Evolutionary conservation across 345 rosid genomes (phyloP).

Genomic region (Carallia pectinifolia): DNA sequence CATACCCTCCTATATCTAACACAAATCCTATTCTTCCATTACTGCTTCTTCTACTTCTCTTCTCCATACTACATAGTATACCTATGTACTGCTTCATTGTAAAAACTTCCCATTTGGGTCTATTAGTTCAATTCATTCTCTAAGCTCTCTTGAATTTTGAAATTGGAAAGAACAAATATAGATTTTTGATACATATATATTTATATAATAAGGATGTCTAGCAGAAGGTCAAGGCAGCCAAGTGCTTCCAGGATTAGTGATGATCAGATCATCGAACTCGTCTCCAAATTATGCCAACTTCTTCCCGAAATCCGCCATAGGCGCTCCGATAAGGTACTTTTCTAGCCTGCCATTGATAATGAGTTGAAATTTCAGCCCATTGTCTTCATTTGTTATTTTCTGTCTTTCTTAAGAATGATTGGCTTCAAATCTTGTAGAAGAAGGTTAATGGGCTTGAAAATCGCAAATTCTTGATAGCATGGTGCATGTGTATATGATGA

Average conservation of each 20-base stretch:
- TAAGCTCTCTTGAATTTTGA: background rate
- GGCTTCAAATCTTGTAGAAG: background rate
- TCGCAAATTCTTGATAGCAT: constrained; percentile 43
- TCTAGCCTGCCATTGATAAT: background rate
- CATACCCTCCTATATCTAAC: constrained; percentile 32
- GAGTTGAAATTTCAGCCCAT: background rate
- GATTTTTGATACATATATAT: no score
- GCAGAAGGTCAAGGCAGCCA: constrained; percentile 85
- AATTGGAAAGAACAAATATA: no score
- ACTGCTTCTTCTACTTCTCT: background rate
- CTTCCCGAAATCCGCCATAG: constrained; percentile 87
- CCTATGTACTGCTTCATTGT: background rate
- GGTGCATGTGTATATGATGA: constrained; percentile 26
- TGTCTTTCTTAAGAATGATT: background rate
- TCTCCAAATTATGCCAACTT: constrained; percentile 77
- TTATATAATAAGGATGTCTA: constrained; percentile 47
- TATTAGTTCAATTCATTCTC: background rate
- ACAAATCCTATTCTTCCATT: constrained; percentile 9
- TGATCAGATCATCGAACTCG: constrained; percentile 84
- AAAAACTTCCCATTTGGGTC: background rate
- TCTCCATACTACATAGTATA: background rate
- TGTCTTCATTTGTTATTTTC: background rate
- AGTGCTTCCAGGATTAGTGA: constrained; percentile 73
- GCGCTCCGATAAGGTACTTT: constrained; percentile 73
- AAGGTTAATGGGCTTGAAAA: constrained; percentile 11